Percentiles rank a stretch among this genome's conserved stretches.
Conservation (phyloP, 1,139 yeast species). For the Geotrichum europaeum region DNA sequence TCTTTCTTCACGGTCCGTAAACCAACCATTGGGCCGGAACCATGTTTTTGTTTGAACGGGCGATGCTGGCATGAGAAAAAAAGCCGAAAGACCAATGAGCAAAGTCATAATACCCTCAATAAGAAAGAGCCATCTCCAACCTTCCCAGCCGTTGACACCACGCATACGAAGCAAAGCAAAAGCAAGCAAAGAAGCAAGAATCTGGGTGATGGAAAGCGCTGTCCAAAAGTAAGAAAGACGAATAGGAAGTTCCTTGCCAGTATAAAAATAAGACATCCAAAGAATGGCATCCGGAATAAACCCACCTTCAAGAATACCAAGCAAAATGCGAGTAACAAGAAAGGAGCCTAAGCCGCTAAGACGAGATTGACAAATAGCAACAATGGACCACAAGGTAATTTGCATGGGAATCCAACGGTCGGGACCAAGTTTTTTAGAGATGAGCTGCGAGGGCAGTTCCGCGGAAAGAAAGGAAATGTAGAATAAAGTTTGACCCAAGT, state of each 20-base stretch:
- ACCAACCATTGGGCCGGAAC: constrained; percentile 53
- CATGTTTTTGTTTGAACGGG: constrained; percentile 50
- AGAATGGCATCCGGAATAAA: constrained; percentile 47
- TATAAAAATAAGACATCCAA: constrained; percentile 50
- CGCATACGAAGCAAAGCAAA: constrained; percentile 38
- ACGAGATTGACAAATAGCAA: constrained; percentile 40
- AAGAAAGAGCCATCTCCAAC: constrained; percentile 58
- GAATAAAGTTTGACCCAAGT: constrained; percentile 44
- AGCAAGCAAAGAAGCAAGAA: constrained; percentile 35
- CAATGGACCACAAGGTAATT: constrained; percentile 45
- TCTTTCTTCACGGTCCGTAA: constrained; percentile 49
- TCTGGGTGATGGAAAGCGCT: constrained; percentile 23
- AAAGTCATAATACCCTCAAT: constrained; percentile 52
- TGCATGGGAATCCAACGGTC: constrained; percentile 50
- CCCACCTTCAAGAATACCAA: constrained; percentile 49
- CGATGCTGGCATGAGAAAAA: constrained; percentile 51
- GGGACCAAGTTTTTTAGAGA: constrained; percentile 47
- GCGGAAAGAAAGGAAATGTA: constrained; percentile 43
- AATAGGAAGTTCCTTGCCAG: constrained; percentile 42
- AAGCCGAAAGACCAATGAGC: constrained; percentile 44
- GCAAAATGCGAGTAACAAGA: constrained; percentile 40
- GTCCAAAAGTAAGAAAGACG: constrained; percentile 44
- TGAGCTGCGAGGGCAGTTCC: constrained; percentile 48
- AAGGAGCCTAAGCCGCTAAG: constrained; percentile 33
- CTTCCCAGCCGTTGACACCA: constrained; percentile 42